Evolutionary conservation across 257 asterid species (phyloP), one percentile per base, ranked within the genome.

Genomic region (Salvia rosmarinus): DNA sequence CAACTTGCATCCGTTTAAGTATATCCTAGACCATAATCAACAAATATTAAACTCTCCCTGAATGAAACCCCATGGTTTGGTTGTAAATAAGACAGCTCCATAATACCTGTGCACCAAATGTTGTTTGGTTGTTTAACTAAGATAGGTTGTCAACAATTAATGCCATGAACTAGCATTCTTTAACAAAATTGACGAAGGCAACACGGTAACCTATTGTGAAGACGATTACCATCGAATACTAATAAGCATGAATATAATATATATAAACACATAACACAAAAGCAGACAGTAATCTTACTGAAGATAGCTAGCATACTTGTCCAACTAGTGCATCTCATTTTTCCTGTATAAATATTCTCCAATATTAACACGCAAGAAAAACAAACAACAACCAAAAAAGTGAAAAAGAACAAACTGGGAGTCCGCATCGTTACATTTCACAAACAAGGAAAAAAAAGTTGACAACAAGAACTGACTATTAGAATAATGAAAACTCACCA

Each of bases 401-500:
- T 51, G 49, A 76, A 14, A 28, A 54, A 3, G 17, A 44, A 12
- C 3, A 13, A 13, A 43, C 9, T 64, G 50, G 75, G 30, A 68
- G 37, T 43, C 51, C 51, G 39, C 51, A 16, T 42, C 77, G 59
- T 35, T 58, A 61, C n/a, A 68, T 61, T 60, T 32, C 66, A 37
- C 43, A 65, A 75, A 14, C 78, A 20, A 47, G 2, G 30, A 1
- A 19, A 78, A 6, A 71, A 69, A 68, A 17, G 43, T 4, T 39
- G 42, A 47, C 12, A 50, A 62, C 68, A 78, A 68, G 25, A 40
- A 37, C 42, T 35, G 63, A 20, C 46, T 20, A 75, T 67, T 35
- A 57, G 47, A 43, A 47, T 12, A 35, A 60, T 40, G 70, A 61
- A 70, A 75, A 88, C 90, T 75, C 76, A 93, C 99, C 99, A 94